Evolutionary conservation across 345 rosid genomes (phyloP).

Genomic region (Pelargonium nanum): DNA sequence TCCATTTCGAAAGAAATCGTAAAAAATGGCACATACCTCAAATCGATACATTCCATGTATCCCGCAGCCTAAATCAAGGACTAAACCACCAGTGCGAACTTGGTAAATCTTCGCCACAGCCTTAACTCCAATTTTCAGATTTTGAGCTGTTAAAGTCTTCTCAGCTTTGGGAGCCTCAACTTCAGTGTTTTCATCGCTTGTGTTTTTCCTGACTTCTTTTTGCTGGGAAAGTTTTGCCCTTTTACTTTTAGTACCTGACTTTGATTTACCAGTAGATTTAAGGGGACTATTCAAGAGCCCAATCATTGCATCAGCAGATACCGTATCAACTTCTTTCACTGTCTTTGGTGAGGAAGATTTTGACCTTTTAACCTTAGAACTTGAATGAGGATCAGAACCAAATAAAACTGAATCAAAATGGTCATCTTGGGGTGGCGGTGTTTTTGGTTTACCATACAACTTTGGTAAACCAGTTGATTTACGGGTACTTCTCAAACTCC

Average conservation of each 20-base stretch:
- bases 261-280: no score
- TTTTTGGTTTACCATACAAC: constrained; percentile 13
- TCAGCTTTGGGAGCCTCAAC: constrained; percentile 7
- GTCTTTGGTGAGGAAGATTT: no score
- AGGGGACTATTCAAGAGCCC: no score
- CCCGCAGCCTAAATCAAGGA: constrained; percentile 86
- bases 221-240: not conserved
- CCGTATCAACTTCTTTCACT: no score
- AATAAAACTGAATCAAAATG: not conserved
- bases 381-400: not conserved
- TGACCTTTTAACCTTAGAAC: no score
- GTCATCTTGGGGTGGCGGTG: constrained; percentile 6
- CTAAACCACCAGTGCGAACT: constrained; percentile 64
- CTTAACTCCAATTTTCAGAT: constrained; percentile 60
- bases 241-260: no score
- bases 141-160: constrained; percentile 24
- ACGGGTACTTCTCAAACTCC: not conserved
- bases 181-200: constrained; percentile 8
- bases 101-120: constrained; percentile 50
- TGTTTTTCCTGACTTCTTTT: no score
- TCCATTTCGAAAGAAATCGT: not conserved
- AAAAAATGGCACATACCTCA: constrained; percentile 38
- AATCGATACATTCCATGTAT: constrained; percentile 83
- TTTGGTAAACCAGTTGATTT: constrained; percentile 10
- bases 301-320: no score